phyloP scores from a whole-genome alignment of 352 stramenopile genomes.

The Phytopythium boreale region DNA sequence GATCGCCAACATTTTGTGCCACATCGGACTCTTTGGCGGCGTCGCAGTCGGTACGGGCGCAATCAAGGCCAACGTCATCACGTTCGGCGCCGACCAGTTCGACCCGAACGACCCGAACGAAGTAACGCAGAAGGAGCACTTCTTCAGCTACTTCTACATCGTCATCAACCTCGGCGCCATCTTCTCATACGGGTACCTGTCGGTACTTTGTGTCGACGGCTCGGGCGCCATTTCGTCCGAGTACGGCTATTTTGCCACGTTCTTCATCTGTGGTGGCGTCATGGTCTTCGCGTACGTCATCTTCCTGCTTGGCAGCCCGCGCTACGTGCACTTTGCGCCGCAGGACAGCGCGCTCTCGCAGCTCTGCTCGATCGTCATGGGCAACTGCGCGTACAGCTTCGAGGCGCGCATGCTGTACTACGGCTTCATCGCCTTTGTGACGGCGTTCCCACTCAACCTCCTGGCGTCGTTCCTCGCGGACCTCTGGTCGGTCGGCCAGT shows the following conservation, averaged over 20 bases:
- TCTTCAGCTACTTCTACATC: conserved; percentile 93
- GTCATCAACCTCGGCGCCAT: conserved; percentile 90
- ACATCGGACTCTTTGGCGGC: conserved; percentile 70
- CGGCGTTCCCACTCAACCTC: conserved; percentile 69
- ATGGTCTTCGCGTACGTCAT: conserved; percentile 81
- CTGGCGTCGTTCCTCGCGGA: conserved; percentile 72
- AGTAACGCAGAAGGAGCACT: conserved; percentile 74
- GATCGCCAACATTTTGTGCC: conserved; percentile 63
- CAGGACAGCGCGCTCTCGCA: conserved; percentile 75
- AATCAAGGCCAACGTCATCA: conserved; percentile 88
- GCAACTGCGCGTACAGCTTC: conserved; percentile 79
- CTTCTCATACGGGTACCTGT: conserved; percentile 90
- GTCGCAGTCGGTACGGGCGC: conserved; percentile 78
- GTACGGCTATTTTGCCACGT: conserved; percentile 90
- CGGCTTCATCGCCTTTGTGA: conserved; percentile 57
- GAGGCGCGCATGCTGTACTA: conserved; percentile 79
- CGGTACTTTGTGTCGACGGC: conserved; percentile 86
- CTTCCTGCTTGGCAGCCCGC: conserved; percentile 49
- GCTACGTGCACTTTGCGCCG: conserved; percentile 77
- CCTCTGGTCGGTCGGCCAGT: conserved; percentile 45
- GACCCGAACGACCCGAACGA: conserved; percentile 83
- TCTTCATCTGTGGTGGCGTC: conserved; percentile 74
- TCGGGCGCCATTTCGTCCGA: conserved; percentile 61
- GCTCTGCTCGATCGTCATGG: conserved; percentile 66
- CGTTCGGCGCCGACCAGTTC: conserved; percentile 85